Percentiles rank a stretch among this genome's conserved stretches.
phyloP scores from a whole-genome alignment of 2,329 filamentous ascomycete species.

The Pestalotiopsis sp. region DNA sequence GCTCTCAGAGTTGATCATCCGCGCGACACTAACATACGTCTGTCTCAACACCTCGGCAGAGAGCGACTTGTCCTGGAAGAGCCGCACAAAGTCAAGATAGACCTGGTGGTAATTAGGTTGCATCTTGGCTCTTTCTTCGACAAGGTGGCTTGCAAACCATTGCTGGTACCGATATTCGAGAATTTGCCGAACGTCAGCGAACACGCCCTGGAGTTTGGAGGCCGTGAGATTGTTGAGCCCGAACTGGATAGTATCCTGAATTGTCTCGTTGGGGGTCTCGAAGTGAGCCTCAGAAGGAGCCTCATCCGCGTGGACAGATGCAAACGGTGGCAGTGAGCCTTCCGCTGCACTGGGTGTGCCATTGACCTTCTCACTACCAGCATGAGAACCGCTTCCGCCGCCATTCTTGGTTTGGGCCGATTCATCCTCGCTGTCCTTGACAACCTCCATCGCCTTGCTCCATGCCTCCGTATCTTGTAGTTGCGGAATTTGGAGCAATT shows the following conservation, averaged over 20 bases:
- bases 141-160: conserved; percentile 95
- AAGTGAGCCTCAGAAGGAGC: conserved; percentile 64
- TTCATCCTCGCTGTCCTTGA: conserved; percentile 68
- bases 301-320: conserved; percentile 75
- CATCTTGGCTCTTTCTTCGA: conserved; percentile 94
- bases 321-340: conserved; percentile 70
- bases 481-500: conserved; percentile 79
- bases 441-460: conserved; percentile 79
- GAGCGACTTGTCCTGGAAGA: conserved; percentile 76
- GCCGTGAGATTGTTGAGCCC: conserved; percentile 96
- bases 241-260: conserved; percentile 93
- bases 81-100: conserved; percentile 85
- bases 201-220: conserved; percentile 82
- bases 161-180: conserved; percentile 83
- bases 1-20: conserved; percentile 86
- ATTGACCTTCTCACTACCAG: conserved; percentile 60
- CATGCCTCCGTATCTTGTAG: conserved; percentile 84
- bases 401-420: conserved; percentile 58
- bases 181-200: conserved; percentile 76
- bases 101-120: conserved; percentile 96
- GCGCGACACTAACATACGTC: conserved; percentile 84
- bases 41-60: conserved; percentile 92
- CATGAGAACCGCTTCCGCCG: conserved; percentile 33
- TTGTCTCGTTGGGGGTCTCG: conserved; percentile 81
- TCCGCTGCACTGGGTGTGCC: conserved; percentile 63